Evolutionary conservation across 768 basidiomycete genomes (phyloP).

Genomic region (Termitomyces sp.): DNA sequence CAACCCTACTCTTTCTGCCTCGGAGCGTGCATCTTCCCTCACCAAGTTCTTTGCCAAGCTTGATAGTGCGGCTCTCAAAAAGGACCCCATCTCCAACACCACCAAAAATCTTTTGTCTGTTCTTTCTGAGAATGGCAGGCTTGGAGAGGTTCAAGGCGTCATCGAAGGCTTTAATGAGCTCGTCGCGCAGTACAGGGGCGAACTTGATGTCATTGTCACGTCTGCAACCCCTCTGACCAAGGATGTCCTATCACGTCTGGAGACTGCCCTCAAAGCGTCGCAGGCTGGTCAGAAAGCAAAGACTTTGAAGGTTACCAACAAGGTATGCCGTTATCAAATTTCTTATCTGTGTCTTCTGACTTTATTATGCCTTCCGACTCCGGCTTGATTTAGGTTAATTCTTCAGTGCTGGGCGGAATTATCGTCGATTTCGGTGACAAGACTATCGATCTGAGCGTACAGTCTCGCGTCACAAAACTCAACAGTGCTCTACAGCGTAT

Average conservation of each 20-base stretch:
- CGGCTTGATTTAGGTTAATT: slow-evolving; percentile 64
- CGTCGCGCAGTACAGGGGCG: slow-evolving; percentile 85
- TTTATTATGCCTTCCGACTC: too few relatives aligned
- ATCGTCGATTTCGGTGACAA: slow-evolving; percentile 98
- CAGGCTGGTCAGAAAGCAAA: slow-evolving; percentile 85
- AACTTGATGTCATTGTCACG: slow-evolving; percentile 89
- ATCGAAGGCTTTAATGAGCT: slow-evolving; percentile 91
- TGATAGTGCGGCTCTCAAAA: slow-evolving; percentile 57
- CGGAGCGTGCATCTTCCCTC: slow-evolving; percentile 71
- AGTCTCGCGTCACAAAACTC: slow-evolving; percentile 90
- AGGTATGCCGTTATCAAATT: slow-evolving; percentile 42
- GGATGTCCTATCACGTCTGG: slow-evolving; percentile 72
- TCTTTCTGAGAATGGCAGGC: slow-evolving; percentile 89
- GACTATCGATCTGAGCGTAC: slow-evolving; percentile 93
- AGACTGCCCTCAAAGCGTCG: slow-evolving; percentile 80
- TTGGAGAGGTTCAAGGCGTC: slow-evolving; percentile 78
- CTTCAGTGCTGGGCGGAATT: slow-evolving; percentile 85
- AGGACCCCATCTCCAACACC: slow-evolving; percentile 74
- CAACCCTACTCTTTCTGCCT: slow-evolving; percentile 87
- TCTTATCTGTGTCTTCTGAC: background rate
- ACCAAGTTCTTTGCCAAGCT: slow-evolving; percentile 59
- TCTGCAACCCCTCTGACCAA: slow-evolving; percentile 77
- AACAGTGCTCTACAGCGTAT: slow-evolving; percentile 82
- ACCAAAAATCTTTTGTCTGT: slow-evolving; percentile 90
- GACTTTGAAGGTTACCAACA: slow-evolving; percentile 84